Base-by-base conservation (phyloP, 2,329 filamentous ascomycete genomes). In the Didymella lethalis region DNA sequence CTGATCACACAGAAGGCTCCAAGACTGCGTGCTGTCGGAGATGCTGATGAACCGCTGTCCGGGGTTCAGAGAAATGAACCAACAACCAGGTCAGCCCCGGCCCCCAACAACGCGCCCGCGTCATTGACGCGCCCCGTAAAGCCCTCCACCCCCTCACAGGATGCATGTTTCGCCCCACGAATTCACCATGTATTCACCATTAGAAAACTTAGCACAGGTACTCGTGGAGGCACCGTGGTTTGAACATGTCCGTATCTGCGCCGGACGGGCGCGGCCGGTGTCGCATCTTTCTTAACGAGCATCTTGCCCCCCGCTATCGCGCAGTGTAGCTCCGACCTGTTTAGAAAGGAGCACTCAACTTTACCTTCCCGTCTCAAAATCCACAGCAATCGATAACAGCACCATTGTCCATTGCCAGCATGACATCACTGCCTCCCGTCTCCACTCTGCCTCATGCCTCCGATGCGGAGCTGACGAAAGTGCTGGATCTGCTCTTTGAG, bases 401-500 rank as follows among this genome's bases (percentile, higher is more conserved):
- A 45, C 41, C 43, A 49, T 29, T 26, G n/a, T 32, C 31, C 45
- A 16, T 32, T 20, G 12, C 26, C 45, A 63, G 56, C 23, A 76
- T 75, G 67, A 59, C 70, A 54, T 69, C 72, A 43, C 82, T 95
- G 7, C 90, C 90, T 12, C 74, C 83, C 28, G 81, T 89, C 68
- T 73, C 80, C 45, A 78, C 79, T 14, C 80, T 96, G 38, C 79
- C 83, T 26, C 78, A 79, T 46, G 83, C 89, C 48, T 73, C 87
- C 18, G 82, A 86, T 29, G 69, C 81, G 28, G 79, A 84, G 20
- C 84, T 90, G 55, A 82, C 81, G 36, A 71, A 77, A 4, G 80
- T 88, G 48, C 85, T 97, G 48, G 91, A 96, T 78, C 83, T 88
- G 3, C 88, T 97, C 59, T 97, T 97, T 77, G 93, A 97, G 75